Percentiles rank a stretch among this genome's conserved stretches.
Conservation (phyloP, 768 basidiomycete species). For the Leccinellum albellum region DNA sequence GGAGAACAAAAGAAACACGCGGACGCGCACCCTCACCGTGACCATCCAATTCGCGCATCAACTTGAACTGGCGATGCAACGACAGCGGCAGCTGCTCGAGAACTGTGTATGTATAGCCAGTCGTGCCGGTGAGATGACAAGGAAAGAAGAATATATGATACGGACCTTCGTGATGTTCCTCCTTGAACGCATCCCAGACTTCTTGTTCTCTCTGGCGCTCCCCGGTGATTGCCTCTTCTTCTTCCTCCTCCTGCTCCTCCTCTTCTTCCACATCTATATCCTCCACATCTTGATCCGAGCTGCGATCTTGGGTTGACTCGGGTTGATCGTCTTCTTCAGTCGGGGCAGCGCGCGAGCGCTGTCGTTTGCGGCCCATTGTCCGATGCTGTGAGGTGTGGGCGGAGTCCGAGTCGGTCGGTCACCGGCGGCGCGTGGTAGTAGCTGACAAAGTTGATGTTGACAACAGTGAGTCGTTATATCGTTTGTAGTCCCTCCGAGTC, state of each 20-base stretch:
- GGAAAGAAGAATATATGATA: not conserved
- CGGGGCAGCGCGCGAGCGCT: constrained; percentile 40
- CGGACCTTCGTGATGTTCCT: constrained; percentile 77
- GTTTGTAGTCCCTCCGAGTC: no score
- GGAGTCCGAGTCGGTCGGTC: not conserved
- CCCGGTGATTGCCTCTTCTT: constrained; percentile 12
- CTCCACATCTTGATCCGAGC: not conserved
- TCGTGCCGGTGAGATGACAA: not conserved
- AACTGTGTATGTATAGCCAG: constrained; percentile 38
- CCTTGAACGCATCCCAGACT: constrained; percentile 71
- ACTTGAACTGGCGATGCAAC: constrained; percentile 62
- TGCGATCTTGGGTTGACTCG: constrained; percentile 7
- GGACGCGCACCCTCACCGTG: constrained; percentile 50
- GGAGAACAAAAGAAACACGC: not conserved
- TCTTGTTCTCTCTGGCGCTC: constrained; percentile 52
- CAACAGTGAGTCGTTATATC: no score
- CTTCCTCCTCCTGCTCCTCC: not conserved
- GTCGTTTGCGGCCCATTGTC: constrained; percentile 42
- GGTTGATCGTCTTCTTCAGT: constrained; percentile 26
- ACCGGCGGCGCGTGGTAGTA: no score
- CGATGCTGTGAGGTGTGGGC: not conserved
- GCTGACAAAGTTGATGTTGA: not conserved
- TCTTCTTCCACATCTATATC: not conserved
- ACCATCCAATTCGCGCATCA: constrained; percentile 71
- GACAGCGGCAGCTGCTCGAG: constrained; percentile 77